Percentiles rank a stretch among this genome's conserved stretches.
Evolutionary conservation across 805 yeast species (phyloP).

Genomic region (Wickerhamia fluorescens): DNA sequence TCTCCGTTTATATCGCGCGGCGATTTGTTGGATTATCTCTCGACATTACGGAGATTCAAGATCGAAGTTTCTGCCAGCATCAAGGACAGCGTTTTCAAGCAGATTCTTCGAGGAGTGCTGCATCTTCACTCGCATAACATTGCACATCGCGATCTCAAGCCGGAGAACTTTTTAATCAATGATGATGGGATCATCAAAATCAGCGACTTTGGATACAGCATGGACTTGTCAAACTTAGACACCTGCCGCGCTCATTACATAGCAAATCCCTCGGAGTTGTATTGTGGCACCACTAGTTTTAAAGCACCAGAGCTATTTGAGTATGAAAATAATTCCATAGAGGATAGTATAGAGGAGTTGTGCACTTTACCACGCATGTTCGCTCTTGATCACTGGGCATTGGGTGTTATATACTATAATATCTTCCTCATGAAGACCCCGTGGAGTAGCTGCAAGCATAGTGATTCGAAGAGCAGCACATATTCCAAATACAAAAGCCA

Average conservation of each 20-base stretch:
- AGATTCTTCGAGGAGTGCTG: conserved; percentile 37
- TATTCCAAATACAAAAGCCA: conserved; percentile 15
- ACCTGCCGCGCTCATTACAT: not conserved
- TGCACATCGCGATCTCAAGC: conserved; percentile 48
- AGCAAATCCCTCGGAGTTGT: conserved; percentile 13
- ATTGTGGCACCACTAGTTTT: conserved; percentile 46
- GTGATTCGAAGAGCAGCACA: conserved; percentile 13
- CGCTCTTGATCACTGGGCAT: conserved; percentile 44
- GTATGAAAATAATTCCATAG: conserved; percentile 10
- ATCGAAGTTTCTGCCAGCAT: conserved; percentile 24
- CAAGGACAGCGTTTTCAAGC: conserved; percentile 42
- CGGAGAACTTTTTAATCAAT: conserved; percentile 47
- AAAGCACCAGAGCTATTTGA: conserved; percentile 47
- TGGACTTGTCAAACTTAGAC: conserved; percentile 9
- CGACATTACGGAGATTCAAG: conserved; percentile 29
- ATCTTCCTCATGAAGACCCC: conserved; percentile 39
- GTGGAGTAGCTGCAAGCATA: conserved; percentile 36
- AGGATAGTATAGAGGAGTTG: conserved; percentile 1
- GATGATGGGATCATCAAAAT: conserved; percentile 37
- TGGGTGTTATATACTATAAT: conserved; percentile 44
- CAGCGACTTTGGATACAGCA: conserved; percentile 46
- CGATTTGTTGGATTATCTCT: conserved; percentile 40
- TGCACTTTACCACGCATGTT: conserved; percentile 17
- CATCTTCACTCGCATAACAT: conserved; percentile 37
- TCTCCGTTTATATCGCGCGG: conserved; percentile 40